Evolutionary conservation across 169 alveolate genomes (phyloP), one percentile per base, ranked within the genome.

Genomic region (Theileria equi): DNA sequence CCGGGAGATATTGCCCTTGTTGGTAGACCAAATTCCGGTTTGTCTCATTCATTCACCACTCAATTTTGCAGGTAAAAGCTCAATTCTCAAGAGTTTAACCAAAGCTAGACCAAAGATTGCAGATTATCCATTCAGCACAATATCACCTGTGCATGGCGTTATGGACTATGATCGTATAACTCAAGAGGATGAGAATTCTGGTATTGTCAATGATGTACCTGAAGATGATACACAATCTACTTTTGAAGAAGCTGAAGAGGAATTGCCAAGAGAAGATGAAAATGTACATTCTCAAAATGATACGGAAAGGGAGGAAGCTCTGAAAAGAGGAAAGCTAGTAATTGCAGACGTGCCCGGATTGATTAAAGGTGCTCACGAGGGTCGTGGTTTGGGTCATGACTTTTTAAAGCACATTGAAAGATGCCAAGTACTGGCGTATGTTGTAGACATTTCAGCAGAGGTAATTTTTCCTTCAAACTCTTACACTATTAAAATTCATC

Each of bases 1-100:
- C 57, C 88, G 5, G 94, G 95, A 23, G 95, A 94, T 65, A 88
- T 91, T 1, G 98, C 96, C 11, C 71, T 94, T 8, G 88, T 94
- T 1, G 98, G 98, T 25, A 89, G 81, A 61, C 98, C 98, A 0
- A 94, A 94, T 70, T 94, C 97, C 44, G 98, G 97, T 61, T 88
- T 78, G 59, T 63, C 90, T 5, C 58, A 89, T 25, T 29, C 45
- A 7, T 5, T 0, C 2, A 25, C 6, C 3, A 0, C 45, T 5
- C 6, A 8, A 55, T 43, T 3, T 17, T 0, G 2, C 23, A 71
- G 83, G 84, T 10, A 84, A 63, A 26, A 64, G 82, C 40, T 80
- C 74, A 49, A 41, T 72, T 41, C 80, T 69, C 23, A 19, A 60
- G 28, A 26, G 70, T 34, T 52, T 76, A 13, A 80, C 84, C 40